A percentile compares a stretch with the other conserved stretches of the same genome.
Conservation (phyloP, 768 basidiomycete genomes). For the Auriculariales sp. region DNA sequence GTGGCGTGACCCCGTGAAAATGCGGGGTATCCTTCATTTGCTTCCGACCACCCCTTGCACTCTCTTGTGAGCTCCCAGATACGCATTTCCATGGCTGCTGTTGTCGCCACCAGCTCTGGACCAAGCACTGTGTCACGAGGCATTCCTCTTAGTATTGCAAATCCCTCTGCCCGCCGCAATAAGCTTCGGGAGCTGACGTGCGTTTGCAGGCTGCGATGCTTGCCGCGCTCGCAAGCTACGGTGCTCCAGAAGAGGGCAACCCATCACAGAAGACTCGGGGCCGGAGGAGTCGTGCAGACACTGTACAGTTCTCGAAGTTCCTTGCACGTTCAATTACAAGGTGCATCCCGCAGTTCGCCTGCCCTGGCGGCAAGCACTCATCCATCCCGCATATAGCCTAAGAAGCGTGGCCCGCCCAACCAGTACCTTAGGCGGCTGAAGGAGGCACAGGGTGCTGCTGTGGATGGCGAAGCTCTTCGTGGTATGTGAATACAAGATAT, state of each 20-base stretch:
- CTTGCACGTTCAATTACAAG: conserved; percentile 84
- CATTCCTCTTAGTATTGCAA: too few relatives aligned
- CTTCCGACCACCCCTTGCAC: too few relatives aligned
- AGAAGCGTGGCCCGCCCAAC: conserved; percentile 87
- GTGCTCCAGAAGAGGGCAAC: conserved; percentile 11
- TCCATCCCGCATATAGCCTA: conserved; percentile 38
- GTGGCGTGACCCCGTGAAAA: too few relatives aligned
- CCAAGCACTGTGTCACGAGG: too few relatives aligned
- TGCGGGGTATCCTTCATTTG: too few relatives aligned
- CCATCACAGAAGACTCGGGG: conserved; percentile 32
- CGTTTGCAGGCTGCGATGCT: conserved; percentile 11
- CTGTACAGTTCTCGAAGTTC: conserved; percentile 65
- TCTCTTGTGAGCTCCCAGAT: too few relatives aligned
- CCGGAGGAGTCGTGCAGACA: conserved; percentile 74
- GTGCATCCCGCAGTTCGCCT: conserved; percentile 84
- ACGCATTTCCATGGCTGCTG: too few relatives aligned
- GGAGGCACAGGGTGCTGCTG: conserved; percentile 47
- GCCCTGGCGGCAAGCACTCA: conserved; percentile 14
- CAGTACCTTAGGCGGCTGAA: conserved; percentile 70
- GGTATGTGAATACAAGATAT: too few relatives aligned
- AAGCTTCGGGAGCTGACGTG: too few relatives aligned
- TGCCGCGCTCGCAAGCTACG: conserved; percentile 14
- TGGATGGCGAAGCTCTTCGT: too few relatives aligned
- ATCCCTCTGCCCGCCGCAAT: too few relatives aligned
- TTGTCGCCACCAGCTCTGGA: too few relatives aligned